Percentiles rank a stretch among this genome's conserved stretches.
phyloP scores from a whole-genome alignment of 2,329 filamentous ascomycete species.

The Penicillium sp. region DNA sequence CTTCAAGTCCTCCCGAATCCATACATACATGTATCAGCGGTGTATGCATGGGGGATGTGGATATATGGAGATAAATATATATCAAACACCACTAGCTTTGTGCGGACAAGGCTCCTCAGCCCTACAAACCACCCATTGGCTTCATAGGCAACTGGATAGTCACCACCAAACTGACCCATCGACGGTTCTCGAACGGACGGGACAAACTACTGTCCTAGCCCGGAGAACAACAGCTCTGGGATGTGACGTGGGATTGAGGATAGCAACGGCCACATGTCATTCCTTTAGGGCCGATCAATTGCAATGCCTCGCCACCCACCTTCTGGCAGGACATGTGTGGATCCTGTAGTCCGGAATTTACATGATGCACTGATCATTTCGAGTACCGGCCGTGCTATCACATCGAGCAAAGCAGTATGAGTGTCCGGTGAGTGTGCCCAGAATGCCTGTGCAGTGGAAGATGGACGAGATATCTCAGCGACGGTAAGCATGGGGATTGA shows the following conservation, averaged over 20 bases:
- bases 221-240: not conserved
- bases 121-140: not conserved
- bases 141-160: not conserved
- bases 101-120: too few species aligned
- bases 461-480: conserved; percentile 17
- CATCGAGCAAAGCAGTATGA: conserved; percentile 23
- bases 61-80: too few species aligned
- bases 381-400: conserved; percentile 15
- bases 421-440: conserved; percentile 21
- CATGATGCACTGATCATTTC: conserved; percentile 24
- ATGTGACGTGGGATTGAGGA: not conserved
- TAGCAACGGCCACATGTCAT: not conserved
- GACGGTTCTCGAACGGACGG: not conserved
- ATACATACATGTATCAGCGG: too few species aligned
- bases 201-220: not conserved
- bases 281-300: not conserved
- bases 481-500: conserved; percentile 14
- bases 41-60: too few species aligned
- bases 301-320: not conserved
- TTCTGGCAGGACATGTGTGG: not conserved
- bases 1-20: too few species aligned
- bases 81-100: too few species aligned
- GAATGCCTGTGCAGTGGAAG: conserved; percentile 22
- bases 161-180: not conserved
- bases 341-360: not conserved